Conservation (phyloP, 495 filamentous ascomycete genomes). For the Penicillium parvum region DNA sequence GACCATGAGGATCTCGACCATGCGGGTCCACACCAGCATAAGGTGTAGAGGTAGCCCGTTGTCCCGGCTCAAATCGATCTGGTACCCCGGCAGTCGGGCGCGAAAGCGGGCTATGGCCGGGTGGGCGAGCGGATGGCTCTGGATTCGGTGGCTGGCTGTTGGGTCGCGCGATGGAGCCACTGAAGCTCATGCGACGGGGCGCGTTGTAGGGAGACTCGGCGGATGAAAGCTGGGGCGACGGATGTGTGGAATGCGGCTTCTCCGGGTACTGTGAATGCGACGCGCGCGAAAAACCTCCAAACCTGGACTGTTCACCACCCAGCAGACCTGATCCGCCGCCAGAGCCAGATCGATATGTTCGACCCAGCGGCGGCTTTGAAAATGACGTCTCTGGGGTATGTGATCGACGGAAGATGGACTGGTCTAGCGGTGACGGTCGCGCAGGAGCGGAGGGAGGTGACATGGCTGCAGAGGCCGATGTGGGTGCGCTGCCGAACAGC, state of each 20-base stretch:
- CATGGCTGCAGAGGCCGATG: slow-evolving; percentile 37
- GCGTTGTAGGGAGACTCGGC: slow-evolving; percentile 33
- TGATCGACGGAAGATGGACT: slow-evolving; percentile 59
- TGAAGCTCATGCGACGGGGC: slow-evolving; percentile 39
- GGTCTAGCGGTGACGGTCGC: slow-evolving; percentile 49
- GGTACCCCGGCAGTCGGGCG: slow-evolving; percentile 20
- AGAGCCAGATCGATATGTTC: slow-evolving; percentile 43
- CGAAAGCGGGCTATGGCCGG: slow-evolving; percentile 39
- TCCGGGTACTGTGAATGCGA: slow-evolving; percentile 36
- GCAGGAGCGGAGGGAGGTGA: slow-evolving; percentile 44
- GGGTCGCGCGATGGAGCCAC: slow-evolving; percentile 36
- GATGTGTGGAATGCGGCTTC: slow-evolving; percentile 37
- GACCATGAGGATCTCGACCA: slow-evolving; percentile 16
- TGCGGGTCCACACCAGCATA: slow-evolving; percentile 32
- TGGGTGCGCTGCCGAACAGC: slow-evolving; percentile 28
- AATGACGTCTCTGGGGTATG: slow-evolving; percentile 66
- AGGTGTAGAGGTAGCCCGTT: slow-evolving; percentile 18
- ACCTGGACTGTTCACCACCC: slow-evolving; percentile 30
- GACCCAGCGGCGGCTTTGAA: slow-evolving; percentile 28
- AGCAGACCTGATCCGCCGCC: slow-evolving; percentile 32
- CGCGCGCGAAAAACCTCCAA: slow-evolving; percentile 32
- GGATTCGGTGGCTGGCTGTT: slow-evolving; percentile 44
- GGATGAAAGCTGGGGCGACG: slow-evolving; percentile 37
- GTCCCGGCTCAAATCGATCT: slow-evolving; percentile 29
- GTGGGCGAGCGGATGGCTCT: slow-evolving; percentile 28